phyloP scores from a whole-genome alignment of 2,329 filamentous ascomycete genomes.

The Cladosporium sp. region DNA sequence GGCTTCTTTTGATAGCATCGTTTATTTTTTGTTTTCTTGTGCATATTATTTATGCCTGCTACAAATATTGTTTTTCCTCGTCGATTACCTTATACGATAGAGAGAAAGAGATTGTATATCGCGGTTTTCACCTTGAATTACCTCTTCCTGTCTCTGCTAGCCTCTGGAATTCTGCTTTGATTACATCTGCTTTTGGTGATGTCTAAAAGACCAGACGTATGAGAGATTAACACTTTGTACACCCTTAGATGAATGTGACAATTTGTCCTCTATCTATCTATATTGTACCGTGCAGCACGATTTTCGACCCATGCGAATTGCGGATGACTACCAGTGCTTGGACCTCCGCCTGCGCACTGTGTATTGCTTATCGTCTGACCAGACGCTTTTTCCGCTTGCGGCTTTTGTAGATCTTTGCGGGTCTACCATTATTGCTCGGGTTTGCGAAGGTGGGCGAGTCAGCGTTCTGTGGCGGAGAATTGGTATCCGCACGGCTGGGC shows the following conservation, averaged over 20 bases:
- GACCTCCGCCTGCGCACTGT: too few relatives aligned
- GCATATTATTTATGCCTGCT: background rate
- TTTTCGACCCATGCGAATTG: too few relatives aligned
- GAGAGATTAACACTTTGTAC: too few relatives aligned
- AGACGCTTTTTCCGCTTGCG: background rate
- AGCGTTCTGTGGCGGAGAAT: background rate
- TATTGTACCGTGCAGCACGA: too few relatives aligned
- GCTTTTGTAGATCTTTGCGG: background rate
- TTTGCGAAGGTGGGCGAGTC: background rate
- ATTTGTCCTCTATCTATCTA: too few relatives aligned
- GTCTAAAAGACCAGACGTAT: too few relatives aligned
- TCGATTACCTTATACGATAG: conserved; percentile 8
- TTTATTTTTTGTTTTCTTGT: background rate
- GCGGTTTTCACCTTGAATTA: background rate
- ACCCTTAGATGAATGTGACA: background rate
- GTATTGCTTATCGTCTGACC: too few relatives aligned
- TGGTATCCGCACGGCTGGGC: background rate
- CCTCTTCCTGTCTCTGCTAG: background rate
- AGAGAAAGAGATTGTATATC: background rate
- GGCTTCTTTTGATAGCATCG: background rate
- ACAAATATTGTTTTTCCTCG: background rate
- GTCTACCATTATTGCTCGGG: background rate
- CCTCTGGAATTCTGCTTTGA: background rate
- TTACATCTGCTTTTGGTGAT: too few relatives aligned
- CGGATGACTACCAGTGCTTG: too few relatives aligned